phyloP scores from a whole-genome alignment of 495 filamentous ascomycete genomes.

The Daldinia concentrica region DNA sequence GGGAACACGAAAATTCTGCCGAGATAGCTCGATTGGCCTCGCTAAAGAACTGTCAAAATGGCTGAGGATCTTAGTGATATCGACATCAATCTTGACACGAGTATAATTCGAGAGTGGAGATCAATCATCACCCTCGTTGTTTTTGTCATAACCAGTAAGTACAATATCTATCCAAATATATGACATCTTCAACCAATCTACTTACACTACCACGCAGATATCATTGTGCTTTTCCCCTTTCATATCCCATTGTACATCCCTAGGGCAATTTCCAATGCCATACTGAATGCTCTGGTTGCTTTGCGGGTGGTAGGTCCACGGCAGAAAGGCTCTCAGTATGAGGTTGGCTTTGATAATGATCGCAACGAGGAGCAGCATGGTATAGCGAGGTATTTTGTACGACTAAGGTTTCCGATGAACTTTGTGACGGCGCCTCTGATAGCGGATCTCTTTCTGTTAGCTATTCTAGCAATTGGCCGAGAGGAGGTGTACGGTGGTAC shows the following conservation, averaged over 20 bases:
- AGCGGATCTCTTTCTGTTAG: conserved; percentile 71
- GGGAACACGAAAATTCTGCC: background rate
- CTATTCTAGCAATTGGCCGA: conserved; percentile 68
- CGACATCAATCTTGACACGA: conserved; percentile 56
- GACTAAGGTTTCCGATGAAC: conserved; percentile 67
- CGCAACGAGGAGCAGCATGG: conserved; percentile 29
- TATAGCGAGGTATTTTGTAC: conserved; percentile 50
- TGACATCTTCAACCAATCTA: background rate
- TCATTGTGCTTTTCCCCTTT: conserved; percentile 71
- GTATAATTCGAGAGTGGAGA: conserved; percentile 64
- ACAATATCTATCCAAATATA: background rate
- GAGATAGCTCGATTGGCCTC: conserved; percentile 7
- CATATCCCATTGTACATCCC: conserved; percentile 67
- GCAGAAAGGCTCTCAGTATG: conserved; percentile 25
- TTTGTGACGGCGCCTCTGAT: conserved; percentile 72
- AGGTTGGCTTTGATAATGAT: conserved; percentile 12
- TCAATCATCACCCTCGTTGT: conserved; percentile 71
- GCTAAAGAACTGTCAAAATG: conserved; percentile 47
- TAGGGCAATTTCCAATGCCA: conserved; percentile 52
- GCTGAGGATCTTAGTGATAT: conserved; percentile 27
- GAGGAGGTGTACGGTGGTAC: conserved; percentile 70
- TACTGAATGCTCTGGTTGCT: conserved; percentile 53
- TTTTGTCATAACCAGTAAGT: conserved; percentile 71
- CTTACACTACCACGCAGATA: conserved; percentile 53
- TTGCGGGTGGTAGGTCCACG: conserved; percentile 62